Base-by-base conservation (phyloP, 2,329 filamentous ascomycete genomes). In the Aspergillus sp. region DNA sequence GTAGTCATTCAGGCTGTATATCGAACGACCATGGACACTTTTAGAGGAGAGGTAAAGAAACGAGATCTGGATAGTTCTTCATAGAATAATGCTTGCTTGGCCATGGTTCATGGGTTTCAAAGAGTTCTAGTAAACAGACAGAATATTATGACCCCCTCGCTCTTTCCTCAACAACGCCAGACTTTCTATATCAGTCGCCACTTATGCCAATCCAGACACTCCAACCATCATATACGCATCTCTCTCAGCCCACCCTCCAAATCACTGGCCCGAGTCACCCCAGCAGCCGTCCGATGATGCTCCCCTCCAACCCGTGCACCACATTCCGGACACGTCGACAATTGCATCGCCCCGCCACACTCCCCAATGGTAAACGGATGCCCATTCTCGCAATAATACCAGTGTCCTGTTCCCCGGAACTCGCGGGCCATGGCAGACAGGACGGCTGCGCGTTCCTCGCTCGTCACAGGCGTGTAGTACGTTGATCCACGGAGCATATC, bases 321-420 rank as follows among this genome's bases (percentile, higher is more conserved):
- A 62, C 88, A 91, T 61, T 90, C 81, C 0, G 87, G 86, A 62
- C 88, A 91, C 2, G 70, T 70, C 1, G 86, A 81, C 17, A 66
- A 55, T 68, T 90, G 60, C 84, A 88, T 87, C 0, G 87, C 84
- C 79, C 85, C 84, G 1, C 87, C 87, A 64, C 87, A 89, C 59
- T 89, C 84, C 1, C 86, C 86, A 33, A 89, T 79, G 0, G 85
- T 84, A 62, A 90, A 87, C 3, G 72, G 73, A 63, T 77, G 73
- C 0, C 70, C 67, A 46, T 76, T 75, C n/a, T 41, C 57, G 57
- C 75, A 77, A 54, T 74, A 71, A 55, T 76, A 81, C 64, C 76
- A 79, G 59, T 79, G 77, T 0, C 86, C 86, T 0, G 80, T 84
- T 0, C 81, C 80, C 0, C 52, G 59, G 39, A 85, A 80, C 59